Conservation (phyloP, 2,329 filamentous ascomycete species). For the Simplicillium sp. region DNA sequence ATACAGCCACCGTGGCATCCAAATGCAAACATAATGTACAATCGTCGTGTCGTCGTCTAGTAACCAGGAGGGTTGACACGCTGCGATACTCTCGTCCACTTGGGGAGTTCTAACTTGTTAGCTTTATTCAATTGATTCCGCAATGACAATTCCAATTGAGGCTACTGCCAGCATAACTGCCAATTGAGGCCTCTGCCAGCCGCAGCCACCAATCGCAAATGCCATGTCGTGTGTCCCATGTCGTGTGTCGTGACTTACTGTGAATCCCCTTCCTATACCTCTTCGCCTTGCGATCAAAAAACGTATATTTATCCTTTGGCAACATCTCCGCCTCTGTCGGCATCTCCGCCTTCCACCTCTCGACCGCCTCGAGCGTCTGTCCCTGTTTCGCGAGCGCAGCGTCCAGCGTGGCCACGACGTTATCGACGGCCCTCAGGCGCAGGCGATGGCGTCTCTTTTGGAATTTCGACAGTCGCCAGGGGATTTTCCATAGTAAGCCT, state of each 20-base stretch:
- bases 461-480: slow-evolving; percentile 86
- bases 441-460: slow-evolving; percentile 83
- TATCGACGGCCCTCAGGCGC: slow-evolving; percentile 77
- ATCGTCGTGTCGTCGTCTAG: slow-evolving; percentile 29
- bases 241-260: slow-evolving; percentile 51
- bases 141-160: no score
- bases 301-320: slow-evolving; percentile 92
- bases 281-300: slow-evolving; percentile 95
- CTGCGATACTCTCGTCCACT: slow-evolving; percentile 95
- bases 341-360: slow-evolving; percentile 94
- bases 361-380: slow-evolving; percentile 64
- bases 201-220: background rate
- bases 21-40: no score
- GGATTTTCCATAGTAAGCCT: slow-evolving; percentile 92
- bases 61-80: slow-evolving; percentile 91
- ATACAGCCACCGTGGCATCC: no score
- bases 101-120: slow-evolving; percentile 72
- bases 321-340: slow-evolving; percentile 92
- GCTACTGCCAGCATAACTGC: no score
- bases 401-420: slow-evolving; percentile 75
- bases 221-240: background rate
- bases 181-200: slow-evolving; percentile 1
- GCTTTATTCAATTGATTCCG: no score
- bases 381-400: slow-evolving; percentile 66
- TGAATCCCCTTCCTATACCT: slow-evolving; percentile 95